Evolutionary conservation across 768 basidiomycete species (phyloP).

Genomic region (Gymnopilus junonius): DNA sequence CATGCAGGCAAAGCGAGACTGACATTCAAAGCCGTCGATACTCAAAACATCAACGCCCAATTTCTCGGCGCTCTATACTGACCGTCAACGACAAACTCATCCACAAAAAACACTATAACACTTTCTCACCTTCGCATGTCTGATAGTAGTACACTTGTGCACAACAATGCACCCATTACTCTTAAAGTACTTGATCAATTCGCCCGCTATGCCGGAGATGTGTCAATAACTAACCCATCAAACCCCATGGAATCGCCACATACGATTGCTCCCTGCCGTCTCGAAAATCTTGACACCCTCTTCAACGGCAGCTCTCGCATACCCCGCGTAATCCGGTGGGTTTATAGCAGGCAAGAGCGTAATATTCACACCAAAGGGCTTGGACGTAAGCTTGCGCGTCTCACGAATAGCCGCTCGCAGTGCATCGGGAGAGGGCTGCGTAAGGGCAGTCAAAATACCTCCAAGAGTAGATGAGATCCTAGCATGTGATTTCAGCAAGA

Average conservation of each 20-base stretch:
- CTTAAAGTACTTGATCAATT: constrained; percentile 83
- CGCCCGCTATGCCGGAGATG: constrained; percentile 55
- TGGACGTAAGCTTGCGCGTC: constrained; percentile 67
- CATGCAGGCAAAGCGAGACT: constrained; percentile 20
- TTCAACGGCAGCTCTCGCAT: constrained; percentile 79
- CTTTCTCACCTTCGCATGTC: constrained; percentile 74
- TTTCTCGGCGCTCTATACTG: constrained; percentile 57
- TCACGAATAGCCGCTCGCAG: constrained; percentile 81
- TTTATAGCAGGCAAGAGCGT: constrained; percentile 89
- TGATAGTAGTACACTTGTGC: constrained; percentile 89
- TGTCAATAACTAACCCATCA: background rate
- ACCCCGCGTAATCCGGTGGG: constrained; percentile 89
- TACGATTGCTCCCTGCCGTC: constrained; percentile 92
- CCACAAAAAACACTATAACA: background rate
- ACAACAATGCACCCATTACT: constrained; percentile 77
- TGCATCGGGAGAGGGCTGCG: constrained; percentile 84
- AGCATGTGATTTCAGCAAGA: background rate
- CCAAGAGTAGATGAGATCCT: constrained; percentile 1
- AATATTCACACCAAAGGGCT: constrained; percentile 86
- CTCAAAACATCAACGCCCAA: constrained; percentile 87
- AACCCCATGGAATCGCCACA: constrained; percentile 28
- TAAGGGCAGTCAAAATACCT: constrained; percentile 87
- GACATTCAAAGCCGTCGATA: constrained; percentile 93
- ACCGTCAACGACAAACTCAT: background rate
- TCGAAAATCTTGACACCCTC: constrained; percentile 91